These are phyloP conservation scores for Plasmodium fragile DNA, from an alignment of 169 alveolate genomes.

Conservation along the genomic window DNA sequence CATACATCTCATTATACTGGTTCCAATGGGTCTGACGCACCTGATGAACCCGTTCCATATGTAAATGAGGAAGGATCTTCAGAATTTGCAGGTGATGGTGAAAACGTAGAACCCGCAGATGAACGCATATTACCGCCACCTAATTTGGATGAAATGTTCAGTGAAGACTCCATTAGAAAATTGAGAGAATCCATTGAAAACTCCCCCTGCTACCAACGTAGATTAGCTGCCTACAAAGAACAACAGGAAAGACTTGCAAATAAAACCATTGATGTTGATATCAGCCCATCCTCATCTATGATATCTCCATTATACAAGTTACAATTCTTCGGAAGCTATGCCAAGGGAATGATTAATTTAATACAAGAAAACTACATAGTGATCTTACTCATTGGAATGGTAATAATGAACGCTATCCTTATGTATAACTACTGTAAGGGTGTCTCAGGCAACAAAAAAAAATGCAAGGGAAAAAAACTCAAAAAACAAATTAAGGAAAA, in stretches of 20 bases:
- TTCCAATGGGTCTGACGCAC: neutral
- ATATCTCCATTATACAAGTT: slow-evolving; percentile 40
- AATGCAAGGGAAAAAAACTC: neutral
- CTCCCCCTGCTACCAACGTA: slow-evolving; percentile 25
- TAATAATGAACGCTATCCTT: neutral
- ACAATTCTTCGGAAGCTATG: slow-evolving; percentile 19
- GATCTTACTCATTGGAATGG: neutral
- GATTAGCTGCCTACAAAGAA: neutral
- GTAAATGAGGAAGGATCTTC: neutral
- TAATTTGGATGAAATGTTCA: slow-evolving; percentile 22
- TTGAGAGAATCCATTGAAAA: slow-evolving; percentile 19
- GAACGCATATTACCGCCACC: slow-evolving; percentile 5
- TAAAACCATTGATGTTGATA: neutral
- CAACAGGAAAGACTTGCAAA: slow-evolving; percentile 7
- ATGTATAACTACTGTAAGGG: neutral
- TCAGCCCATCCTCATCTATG: slow-evolving; percentile 13
- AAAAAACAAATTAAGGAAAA: neutral
- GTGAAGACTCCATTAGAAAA: slow-evolving; percentile 25
- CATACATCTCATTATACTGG: neutral
- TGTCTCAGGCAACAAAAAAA: neutral
- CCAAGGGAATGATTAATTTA: neutral
- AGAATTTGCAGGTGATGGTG: neutral
- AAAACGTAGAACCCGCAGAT: neutral
- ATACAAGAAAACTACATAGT: neutral
- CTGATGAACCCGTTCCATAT: neutral